Evolutionary conservation across 1,139 yeast species (phyloP).

Genomic region (Suhomyces taliae): DNA sequence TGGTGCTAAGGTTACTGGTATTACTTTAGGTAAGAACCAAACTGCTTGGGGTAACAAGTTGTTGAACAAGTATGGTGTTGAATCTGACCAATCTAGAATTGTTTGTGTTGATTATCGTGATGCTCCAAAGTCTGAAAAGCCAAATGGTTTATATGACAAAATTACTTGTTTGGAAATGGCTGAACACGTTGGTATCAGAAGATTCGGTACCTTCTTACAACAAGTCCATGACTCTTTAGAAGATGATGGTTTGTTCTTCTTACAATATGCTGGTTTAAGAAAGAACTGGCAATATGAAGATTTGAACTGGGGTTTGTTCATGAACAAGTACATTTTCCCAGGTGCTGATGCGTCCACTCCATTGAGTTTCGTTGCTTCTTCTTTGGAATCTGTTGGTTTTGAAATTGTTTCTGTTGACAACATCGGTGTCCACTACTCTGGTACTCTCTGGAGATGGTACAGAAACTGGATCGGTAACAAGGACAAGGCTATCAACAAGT

Average conservation of each 20-base stretch:
- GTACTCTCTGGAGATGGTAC: slow-evolving; percentile 94
- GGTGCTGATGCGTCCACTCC: slow-evolving; percentile 98
- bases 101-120: slow-evolving; percentile 90
- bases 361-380: slow-evolving; percentile 73
- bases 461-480: slow-evolving; percentile 89
- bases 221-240: slow-evolving; percentile 87
- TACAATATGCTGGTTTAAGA: slow-evolving; percentile 90
- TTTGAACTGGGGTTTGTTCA: slow-evolving; percentile 89
- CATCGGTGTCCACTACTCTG: slow-evolving; percentile 90
- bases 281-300: slow-evolving; percentile 96
- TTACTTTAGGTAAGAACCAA: slow-evolving; percentile 87
- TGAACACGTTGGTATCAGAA: slow-evolving; percentile 93
- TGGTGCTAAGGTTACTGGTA: slow-evolving; percentile 86
- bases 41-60: slow-evolving; percentile 85
- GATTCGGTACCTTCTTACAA: slow-evolving; percentile 68
- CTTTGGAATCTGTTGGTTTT: slow-evolving; percentile 81
- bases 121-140: slow-evolving; percentile 66
- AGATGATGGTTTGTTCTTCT: slow-evolving; percentile 84
- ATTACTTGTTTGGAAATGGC: slow-evolving; percentile 95
- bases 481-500: slow-evolving; percentile 73
- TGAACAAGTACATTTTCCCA: slow-evolving; percentile 96
- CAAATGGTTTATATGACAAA: slow-evolving; percentile 72
- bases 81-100: slow-evolving; percentile 68
- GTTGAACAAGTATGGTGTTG: slow-evolving; percentile 66
- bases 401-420: slow-evolving; percentile 84